These are phyloP conservation scores for Ilyonectria sp. DNA, from an alignment of 2,329 filamentous ascomycete species.

Conservation along the genomic window DNA sequence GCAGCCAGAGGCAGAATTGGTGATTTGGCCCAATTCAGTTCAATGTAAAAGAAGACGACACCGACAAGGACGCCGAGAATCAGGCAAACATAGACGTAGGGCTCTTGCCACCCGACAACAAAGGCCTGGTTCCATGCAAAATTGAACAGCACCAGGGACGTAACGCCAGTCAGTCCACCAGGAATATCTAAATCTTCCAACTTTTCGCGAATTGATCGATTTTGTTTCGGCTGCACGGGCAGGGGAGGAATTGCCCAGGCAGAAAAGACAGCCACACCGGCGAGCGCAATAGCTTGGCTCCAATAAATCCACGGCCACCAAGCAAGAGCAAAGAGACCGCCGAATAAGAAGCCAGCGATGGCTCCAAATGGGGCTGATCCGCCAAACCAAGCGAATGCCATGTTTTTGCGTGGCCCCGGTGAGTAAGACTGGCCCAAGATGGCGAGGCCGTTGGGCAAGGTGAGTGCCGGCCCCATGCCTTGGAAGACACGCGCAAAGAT, in stretches of 20 bases:
- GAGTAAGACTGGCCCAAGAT: conserved; percentile 68
- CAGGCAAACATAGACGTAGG: conserved; percentile 68
- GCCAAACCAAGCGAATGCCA: conserved; percentile 55
- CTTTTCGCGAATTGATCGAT: conserved; percentile 36
- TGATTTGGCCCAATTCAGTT: conserved; percentile 17
- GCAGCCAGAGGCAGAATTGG: conserved; percentile 19
- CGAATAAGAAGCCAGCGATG: conserved; percentile 47
- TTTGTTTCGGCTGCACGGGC: neutral
- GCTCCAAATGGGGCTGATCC: conserved; percentile 51
- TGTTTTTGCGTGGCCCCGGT: conserved; percentile 51
- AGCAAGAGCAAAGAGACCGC: conserved; percentile 45
- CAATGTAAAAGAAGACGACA: conserved; percentile 16
- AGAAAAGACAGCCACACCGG: conserved; percentile 3
- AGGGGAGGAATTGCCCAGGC: conserved; percentile 35
- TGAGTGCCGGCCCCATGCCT: conserved; percentile 68
- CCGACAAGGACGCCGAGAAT: conserved; percentile 67
- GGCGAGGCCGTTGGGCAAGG: conserved; percentile 71
- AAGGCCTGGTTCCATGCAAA: conserved; percentile 76
- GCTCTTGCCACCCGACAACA: conserved; percentile 67
- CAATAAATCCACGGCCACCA: conserved; percentile 60
- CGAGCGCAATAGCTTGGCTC: conserved; percentile 18
- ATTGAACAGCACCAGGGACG: conserved; percentile 70
- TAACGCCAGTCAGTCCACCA: conserved; percentile 60
- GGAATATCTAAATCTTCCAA: conserved; percentile 21
- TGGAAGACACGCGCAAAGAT: conserved; percentile 65